Base-by-base conservation (phyloP, 2,329 filamentous ascomycete species). In the Delphinella strobiligena region DNA sequence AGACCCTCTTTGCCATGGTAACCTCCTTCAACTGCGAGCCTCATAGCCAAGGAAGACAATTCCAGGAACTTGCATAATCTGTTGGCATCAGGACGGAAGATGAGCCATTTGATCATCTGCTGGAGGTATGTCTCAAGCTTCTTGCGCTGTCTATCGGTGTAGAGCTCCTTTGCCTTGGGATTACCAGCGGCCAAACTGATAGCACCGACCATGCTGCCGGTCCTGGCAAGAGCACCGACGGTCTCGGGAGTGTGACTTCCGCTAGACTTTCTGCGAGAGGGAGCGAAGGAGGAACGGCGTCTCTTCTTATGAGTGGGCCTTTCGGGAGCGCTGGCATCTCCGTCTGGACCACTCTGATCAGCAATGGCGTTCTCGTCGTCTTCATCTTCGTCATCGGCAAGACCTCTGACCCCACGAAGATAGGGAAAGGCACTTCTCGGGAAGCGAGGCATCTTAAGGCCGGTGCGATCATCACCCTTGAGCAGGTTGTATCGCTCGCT, bases 1-100 rank as follows among this genome's bases (percentile, higher is more conserved):
- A 83, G 88, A 12, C 91, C 93, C 61, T 98, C 93, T 60, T 98
- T 98, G 43, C 91, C 93, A 55, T 98, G 91, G 53, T 95, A 96
- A 51, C 88, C 93, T 19, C 87, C 88, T 61, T 98, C 93, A 0
- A 89, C 87, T 17, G 91, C 91, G 36, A 98, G 74, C 35, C 93
- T 80, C 36, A 98, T 87, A 16, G 91, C 91, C 4, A 98, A 70
- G 1, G 93, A 89, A 15, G 91, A 98, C 7, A 98, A 68, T 58
- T 98, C 91, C 2, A 98, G 68, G 58, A 98, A 98, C 48, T 93
- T 91, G 63, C 91, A 98, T 3, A 98, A 69, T 8, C 91, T 78
- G 54, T 95, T 96, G 62, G 87, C 95, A 60, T 96, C 89, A 5
- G 91, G 80, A 34, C 89, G 78, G 63, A 98, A 98, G 62, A 98